Evolutionary conservation across 129 eudicot species (phyloP).

Genomic region (Chrysanthemum seticuspe): DNA sequence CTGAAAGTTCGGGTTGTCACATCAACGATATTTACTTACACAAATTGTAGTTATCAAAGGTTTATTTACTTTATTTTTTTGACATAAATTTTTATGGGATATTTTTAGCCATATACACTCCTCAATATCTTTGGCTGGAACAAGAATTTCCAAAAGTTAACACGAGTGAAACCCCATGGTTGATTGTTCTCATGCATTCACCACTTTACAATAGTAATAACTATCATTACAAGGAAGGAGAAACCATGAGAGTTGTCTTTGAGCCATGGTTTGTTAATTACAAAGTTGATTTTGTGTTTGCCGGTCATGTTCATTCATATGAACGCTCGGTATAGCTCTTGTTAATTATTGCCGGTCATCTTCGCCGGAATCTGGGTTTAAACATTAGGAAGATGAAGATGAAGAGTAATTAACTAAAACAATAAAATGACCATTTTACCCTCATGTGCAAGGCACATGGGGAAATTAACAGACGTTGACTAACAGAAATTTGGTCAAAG

Average conservation of each 20-base stretch:
- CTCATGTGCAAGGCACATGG: no score
- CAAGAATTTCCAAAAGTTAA: slow-evolving; percentile 64
- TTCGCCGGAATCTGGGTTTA: no score
- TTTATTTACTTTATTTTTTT: not conserved
- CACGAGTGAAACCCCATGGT: slow-evolving; percentile 69
- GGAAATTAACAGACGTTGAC: no score
- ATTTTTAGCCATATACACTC: slow-evolving; percentile 55
- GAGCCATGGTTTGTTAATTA: slow-evolving; percentile 71
- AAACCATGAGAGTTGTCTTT: slow-evolving; percentile 74
- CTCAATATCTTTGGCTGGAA: slow-evolving; percentile 66
- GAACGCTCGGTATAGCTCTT: slow-evolving; percentile 57
- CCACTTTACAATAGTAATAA: slow-evolving; percentile 67
- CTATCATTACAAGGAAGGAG: slow-evolving; percentile 84
- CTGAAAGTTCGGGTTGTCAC: no score
- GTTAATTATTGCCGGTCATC: not conserved
- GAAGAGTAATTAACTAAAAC: no score
- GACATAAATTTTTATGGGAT: not conserved
- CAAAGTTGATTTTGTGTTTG: slow-evolving; percentile 67
- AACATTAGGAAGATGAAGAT: no score
- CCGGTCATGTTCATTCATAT: slow-evolving; percentile 89
- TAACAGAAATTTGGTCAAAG: no score
- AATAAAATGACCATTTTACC: no score
- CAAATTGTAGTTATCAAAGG: not conserved
- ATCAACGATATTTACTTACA: no score
- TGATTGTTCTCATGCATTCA: slow-evolving; percentile 59